Evolutionary conservation across 1,139 yeast species (phyloP), one percentile per base, ranked within the genome.

Genomic region (Yamadazyma diddensiae): DNA sequence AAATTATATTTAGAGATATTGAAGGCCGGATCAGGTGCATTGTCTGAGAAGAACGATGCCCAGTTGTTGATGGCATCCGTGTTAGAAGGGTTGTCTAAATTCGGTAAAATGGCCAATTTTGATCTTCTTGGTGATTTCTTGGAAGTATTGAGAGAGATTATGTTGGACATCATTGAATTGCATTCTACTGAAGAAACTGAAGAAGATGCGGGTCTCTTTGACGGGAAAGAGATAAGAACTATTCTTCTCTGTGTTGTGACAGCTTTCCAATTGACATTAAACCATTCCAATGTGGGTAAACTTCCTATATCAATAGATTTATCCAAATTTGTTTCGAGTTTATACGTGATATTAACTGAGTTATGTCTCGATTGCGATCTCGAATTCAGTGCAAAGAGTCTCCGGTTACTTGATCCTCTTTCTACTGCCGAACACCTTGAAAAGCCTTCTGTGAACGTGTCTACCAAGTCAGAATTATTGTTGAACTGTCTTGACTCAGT

Each of bases 111-210:
- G 79, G 90, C 94, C 22, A 92, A 92, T 53, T 78, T 92, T 34
- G 97, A 92, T 45, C 67, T 92, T 34, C 73, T 92, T 46, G 97
- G 97, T 18, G 98, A 92, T 55, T 79, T 92, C 57, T 68, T 92
- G 30, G 94, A 84, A 55, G 95, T 88, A 3, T 70, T 92, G 52
- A 71, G 94, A 47, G 97, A 92, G 57, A 72, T 85, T 18, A 76
- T 84, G 58, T 50, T 58, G 14, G 82, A 77, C 41, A 57, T 65
- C 12, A 46, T 65, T 12, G 56, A 54, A 4, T 9, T 15, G 5
- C 28, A 32, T 13, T 10, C 23, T 58, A 55, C 15, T 65, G 62
- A 40, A 2, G 47, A 46, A 9, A 38, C 38, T n/a, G 36, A 33
- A 11, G 45, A 36, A 2, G 57, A 54, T 15, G 17, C 25, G n/a